Conservation (phyloP, 345 rosid species). For the Salix viminalis region DNA sequence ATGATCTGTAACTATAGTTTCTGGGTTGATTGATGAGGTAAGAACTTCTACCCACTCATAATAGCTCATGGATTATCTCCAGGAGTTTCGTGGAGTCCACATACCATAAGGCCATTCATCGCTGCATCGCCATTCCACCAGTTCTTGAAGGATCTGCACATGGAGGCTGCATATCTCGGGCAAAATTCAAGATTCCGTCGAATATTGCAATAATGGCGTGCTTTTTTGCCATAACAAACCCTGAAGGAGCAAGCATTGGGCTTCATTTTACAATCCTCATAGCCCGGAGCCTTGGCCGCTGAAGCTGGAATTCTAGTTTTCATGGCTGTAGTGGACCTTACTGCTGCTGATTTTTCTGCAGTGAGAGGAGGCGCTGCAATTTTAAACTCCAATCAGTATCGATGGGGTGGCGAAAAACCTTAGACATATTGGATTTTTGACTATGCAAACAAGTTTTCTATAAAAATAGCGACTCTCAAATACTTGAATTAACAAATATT, state of each 20-base stretch:
- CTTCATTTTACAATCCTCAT: constrained; percentile 57
- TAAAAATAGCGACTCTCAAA: too few relatives aligned
- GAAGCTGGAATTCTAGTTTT: constrained; percentile 92
- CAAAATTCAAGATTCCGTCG: constrained; percentile 48
- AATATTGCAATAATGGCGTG: constrained; percentile 57
- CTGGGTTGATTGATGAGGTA: too few relatives aligned
- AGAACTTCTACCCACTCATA: too few relatives aligned
- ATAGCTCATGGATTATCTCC: constrained; percentile 53
- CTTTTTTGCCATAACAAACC: constrained; percentile 75
- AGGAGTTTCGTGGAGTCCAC: constrained; percentile 80
- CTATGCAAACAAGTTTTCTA: constrained; percentile 12
- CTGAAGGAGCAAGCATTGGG: constrained; percentile 67
- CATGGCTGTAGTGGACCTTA: constrained; percentile 91
- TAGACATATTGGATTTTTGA: too few relatives aligned
- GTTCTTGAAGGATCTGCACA: constrained; percentile 95
- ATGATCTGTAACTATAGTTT: too few relatives aligned
- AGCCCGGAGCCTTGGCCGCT: constrained; percentile 53
- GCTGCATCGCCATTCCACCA: constrained; percentile 88
- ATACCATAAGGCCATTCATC: constrained; percentile 82
- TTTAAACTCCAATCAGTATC: constrained; percentile 68
- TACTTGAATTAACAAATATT: too few relatives aligned
- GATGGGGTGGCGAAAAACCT: too few relatives aligned
- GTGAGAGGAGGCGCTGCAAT: constrained; percentile 88
- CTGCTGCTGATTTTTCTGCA: constrained; percentile 82
- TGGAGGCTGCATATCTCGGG: constrained; percentile 90